Base-by-base conservation (phyloP, 345 rosid genomes). In the Eucalyptus leucophloia region DNA sequence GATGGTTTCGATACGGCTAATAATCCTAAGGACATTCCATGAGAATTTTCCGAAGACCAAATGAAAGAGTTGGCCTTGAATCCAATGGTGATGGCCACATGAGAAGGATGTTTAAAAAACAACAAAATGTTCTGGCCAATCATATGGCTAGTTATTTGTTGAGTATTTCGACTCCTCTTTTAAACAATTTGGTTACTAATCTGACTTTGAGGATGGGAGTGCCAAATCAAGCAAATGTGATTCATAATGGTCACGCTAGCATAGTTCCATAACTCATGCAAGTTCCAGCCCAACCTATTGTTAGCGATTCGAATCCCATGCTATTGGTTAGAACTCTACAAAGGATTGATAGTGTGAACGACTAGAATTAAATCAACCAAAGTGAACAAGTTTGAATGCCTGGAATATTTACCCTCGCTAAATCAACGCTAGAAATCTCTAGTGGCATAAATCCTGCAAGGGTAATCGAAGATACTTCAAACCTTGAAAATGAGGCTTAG, bases 351-450 rank as follows among this genome's bases (percentile, higher is more conserved):
- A 28, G 4, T 12, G 32, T 13, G 7, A 28, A 30, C 0, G 8
- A 60, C 30, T 12, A 26, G 67, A 60, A 28, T 28, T 12, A 60
- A 28, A 28, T 28, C 15, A 6, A 28, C 26, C 1, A 5, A 10
- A 12, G 67, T 3, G 32, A 28, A 60, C 16, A 60, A 28, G 32
- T 60, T 12, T 0, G n/a, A 58, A 58, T 60, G 16, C 16, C 62
- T 56, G 5, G 5, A 56, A 60, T 28, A 8, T 26, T 6, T 28
- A 28, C 8, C 30, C 30, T 28, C 0, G 16, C 30, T 60, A 17
- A 4, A 28, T 13, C 4, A 12, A 1, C 1, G 1, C 16, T 2
- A 13, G 0, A 28, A 30, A 12, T 6, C n/a, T 12, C 7, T 26
- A 28, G 8, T 4, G 67, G n/a, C 28, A 23, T 24, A 24, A 56